phyloP scores from a whole-genome alignment of 495 filamentous ascomycete genomes.

The Polyplosphaeria fusca region DNA sequence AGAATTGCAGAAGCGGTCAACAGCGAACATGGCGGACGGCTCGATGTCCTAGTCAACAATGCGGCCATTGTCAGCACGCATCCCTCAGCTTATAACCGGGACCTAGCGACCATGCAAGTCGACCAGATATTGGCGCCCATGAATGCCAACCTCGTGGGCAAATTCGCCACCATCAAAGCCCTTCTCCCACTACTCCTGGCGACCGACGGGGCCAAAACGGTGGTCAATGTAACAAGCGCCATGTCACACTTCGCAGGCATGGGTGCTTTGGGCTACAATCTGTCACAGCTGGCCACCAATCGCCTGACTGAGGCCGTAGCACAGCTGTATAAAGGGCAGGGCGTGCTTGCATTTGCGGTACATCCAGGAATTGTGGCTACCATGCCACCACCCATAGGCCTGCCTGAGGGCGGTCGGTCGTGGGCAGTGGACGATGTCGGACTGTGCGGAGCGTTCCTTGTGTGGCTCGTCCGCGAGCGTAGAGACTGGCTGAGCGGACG shows the following conservation, averaged over 20 bases:
- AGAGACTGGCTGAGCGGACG: slow-evolving; percentile 26
- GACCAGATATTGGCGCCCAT: slow-evolving; percentile 4
- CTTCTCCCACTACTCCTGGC: slow-evolving; percentile 8
- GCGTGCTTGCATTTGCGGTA: slow-evolving; percentile 5
- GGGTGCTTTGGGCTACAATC: slow-evolving; percentile 9
- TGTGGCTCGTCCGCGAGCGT: slow-evolving; percentile 21
- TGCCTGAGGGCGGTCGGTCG: background rate
- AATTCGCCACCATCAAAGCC: slow-evolving; percentile 1
- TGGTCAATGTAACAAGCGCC: slow-evolving; percentile 18
- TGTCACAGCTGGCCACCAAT: slow-evolving; percentile 8
- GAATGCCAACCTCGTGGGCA: slow-evolving; percentile 5
- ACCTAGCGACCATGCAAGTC: background rate
- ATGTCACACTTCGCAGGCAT: slow-evolving; percentile 3
- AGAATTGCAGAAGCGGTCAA: slow-evolving; percentile 7
- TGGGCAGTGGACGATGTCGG: slow-evolving; percentile 4
- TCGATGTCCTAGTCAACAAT: slow-evolving; percentile 38
- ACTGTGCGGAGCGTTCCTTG: slow-evolving; percentile 13
- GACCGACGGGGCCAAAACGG: background rate
- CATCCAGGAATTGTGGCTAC: slow-evolving; percentile 19
- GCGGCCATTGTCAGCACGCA: slow-evolving; percentile 23
- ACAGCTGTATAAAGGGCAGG: slow-evolving; percentile 1
- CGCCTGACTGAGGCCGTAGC: slow-evolving; percentile 14
- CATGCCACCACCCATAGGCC: slow-evolving; percentile 3
- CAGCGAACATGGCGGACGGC: slow-evolving; percentile 22
- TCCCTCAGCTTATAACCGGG: slow-evolving; percentile 6